Evolutionary conservation across 2,329 filamentous ascomycete genomes (phyloP).

Genomic region (Trichoderma semiorbis): DNA sequence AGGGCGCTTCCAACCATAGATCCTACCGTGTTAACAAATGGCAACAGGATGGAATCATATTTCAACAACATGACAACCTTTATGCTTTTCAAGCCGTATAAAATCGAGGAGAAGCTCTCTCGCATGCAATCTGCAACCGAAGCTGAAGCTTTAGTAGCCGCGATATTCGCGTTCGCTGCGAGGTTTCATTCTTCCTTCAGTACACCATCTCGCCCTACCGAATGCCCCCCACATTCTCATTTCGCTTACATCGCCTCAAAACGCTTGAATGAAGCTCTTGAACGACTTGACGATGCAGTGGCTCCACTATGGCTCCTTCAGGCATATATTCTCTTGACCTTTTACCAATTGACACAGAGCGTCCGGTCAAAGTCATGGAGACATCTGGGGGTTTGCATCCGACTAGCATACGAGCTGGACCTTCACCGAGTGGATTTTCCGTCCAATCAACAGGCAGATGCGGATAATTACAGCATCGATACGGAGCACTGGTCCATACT

Average conservation of each 20-base stretch:
- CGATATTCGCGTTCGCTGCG: not conserved
- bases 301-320: not conserved
- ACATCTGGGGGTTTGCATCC: not conserved
- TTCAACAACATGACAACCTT: conserved; percentile 1
- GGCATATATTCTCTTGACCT: not conserved
- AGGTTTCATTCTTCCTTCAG: not conserved
- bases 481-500: not conserved
- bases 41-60: not conserved
- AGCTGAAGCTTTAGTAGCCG: not conserved
- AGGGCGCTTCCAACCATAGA: too few species aligned
- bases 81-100: not conserved
- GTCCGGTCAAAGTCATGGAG: not conserved
- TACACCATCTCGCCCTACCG: not conserved
- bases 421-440: not conserved
- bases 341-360: not conserved
- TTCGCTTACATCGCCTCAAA: not conserved
- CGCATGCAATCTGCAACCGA: not conserved
- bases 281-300: not conserved
- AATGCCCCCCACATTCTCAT: not conserved
- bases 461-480: not conserved
- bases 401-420: not conserved
- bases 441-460: not conserved
- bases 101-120: not conserved
- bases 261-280: not conserved
- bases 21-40: not conserved